Percentiles rank a stretch among this genome's conserved stretches.
Conservation (phyloP, 148 eudicot species). For the Linanthus parryae region DNA sequence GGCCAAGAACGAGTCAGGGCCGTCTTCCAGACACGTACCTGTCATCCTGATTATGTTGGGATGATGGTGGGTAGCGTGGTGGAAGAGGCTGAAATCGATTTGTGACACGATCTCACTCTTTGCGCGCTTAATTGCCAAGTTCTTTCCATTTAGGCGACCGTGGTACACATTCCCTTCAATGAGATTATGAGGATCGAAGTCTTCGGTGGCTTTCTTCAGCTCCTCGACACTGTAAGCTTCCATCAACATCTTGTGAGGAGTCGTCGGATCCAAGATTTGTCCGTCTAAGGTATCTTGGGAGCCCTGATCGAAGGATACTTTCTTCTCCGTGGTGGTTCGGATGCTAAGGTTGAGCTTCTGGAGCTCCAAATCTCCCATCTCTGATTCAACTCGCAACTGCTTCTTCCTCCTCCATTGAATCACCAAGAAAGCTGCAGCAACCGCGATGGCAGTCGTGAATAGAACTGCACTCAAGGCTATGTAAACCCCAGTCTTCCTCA, state of each 20-base stretch:
- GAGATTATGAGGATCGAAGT: conserved; percentile 48
- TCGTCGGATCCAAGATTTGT: conserved; percentile 21
- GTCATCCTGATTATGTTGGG: conserved; percentile 64
- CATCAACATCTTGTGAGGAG: conserved; percentile 34
- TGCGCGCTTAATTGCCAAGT: conserved; percentile 52
- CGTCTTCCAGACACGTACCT: conserved; percentile 42
- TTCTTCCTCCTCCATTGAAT: conserved; percentile 21
- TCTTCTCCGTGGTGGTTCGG: conserved; percentile 70
- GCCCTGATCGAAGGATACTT: conserved; percentile 62
- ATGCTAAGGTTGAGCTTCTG: conserved; percentile 61
- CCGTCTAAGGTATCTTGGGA: conserved; percentile 55
- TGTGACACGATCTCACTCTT: conserved; percentile 30
- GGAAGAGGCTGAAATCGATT: conserved; percentile 52
- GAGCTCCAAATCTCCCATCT: conserved; percentile 45
- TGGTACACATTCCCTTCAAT: conserved; percentile 63
- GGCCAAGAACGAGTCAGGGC: conserved; percentile 39
- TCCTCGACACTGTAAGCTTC: conserved; percentile 60
- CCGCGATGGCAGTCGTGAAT: conserved; percentile 17
- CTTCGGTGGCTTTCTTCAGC: conserved; percentile 55
- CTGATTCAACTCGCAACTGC: conserved; percentile 14
- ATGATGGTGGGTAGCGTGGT: conserved; percentile 48
- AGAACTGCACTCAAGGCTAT: conserved; percentile 20
- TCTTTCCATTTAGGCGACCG: conserved; percentile 65
- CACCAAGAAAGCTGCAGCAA: conserved; percentile 29
- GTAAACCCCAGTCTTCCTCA: conserved; percentile 28